A percentile compares a stretch with the other conserved stretches of the same genome.
phyloP scores from a whole-genome alignment of 352 stramenopile species.

The Lagenidium sp. region DNA sequence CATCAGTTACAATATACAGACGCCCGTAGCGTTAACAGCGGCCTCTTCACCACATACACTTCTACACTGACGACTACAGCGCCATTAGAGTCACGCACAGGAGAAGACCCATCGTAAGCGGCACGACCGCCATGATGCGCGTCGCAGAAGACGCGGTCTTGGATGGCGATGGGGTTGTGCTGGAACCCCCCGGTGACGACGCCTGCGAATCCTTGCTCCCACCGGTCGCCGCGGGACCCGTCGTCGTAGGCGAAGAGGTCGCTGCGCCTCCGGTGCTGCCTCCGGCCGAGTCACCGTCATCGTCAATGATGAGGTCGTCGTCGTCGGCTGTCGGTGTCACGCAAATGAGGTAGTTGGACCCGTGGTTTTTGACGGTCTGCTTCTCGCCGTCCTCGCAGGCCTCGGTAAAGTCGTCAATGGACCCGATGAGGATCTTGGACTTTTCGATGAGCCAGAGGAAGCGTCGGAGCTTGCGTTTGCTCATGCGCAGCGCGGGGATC shows the following conservation, averaged over 20 bases:
- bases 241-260: background rate
- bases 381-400: constrained; percentile 7
- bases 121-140: too few relatives aligned
- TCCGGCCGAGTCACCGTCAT: constrained; percentile 1
- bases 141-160: too few relatives aligned
- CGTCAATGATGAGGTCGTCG: constrained; percentile 7
- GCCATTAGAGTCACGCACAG: too few relatives aligned
- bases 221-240: background rate
- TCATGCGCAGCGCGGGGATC: constrained; percentile 6
- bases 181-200: too few relatives aligned
- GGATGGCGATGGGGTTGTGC: too few relatives aligned
- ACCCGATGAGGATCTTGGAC: constrained; percentile 4
- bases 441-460: constrained; percentile 6
- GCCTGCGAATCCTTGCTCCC: too few relatives aligned
- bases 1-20: too few relatives aligned
- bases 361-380: constrained; percentile 1
- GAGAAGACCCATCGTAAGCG: too few relatives aligned
- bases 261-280: background rate
- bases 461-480: constrained; percentile 5
- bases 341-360: constrained; percentile 1
- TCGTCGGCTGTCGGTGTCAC: constrained; percentile 5
- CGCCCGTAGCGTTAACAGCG: too few relatives aligned
- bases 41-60: too few relatives aligned
- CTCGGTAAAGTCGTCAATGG: constrained; percentile 8
- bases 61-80: too few relatives aligned